A percentile compares a stretch with the other conserved stretches of the same genome.
phyloP scores from a whole-genome alignment of 352 stramenopile genomes.

The Pythium utonaiense region DNA sequence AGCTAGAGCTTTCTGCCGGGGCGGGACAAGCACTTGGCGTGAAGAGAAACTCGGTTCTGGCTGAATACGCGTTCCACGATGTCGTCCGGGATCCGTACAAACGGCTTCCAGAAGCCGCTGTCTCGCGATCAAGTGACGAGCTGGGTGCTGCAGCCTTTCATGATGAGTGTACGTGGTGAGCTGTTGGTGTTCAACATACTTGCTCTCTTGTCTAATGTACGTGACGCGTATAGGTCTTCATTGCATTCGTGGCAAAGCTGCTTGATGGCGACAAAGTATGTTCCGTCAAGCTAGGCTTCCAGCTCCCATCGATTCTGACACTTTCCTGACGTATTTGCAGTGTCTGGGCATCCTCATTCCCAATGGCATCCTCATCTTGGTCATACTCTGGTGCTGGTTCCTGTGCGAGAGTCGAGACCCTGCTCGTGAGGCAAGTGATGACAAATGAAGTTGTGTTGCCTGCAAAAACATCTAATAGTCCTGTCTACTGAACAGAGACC shows the following conservation, averaged over 20 bases:
- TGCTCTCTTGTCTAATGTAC: no score
- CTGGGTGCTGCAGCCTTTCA: slow-evolving; percentile 68
- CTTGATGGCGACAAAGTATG: slow-evolving; percentile 52
- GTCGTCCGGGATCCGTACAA: slow-evolving; percentile 18
- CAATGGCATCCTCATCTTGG: slow-evolving; percentile 48
- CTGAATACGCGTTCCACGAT: not conserved
- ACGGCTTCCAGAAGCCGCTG: slow-evolving; percentile 79
- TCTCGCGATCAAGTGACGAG: slow-evolving; percentile 72
- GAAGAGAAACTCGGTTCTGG: not conserved
- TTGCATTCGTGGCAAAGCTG: slow-evolving; percentile 56
- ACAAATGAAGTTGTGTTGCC: not conserved
- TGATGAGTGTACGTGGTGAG: slow-evolving; percentile 46
- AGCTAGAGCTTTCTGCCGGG: not conserved
- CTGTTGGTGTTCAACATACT: no score
- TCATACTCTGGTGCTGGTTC: slow-evolving; percentile 59
- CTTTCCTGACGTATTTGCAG: no score
- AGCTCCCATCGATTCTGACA: no score
- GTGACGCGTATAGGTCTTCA: no score
- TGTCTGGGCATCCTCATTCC: slow-evolving; percentile 63
- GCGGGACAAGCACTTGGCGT: not conserved
- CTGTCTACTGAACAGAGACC: slow-evolving; percentile 26
- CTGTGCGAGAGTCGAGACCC: slow-evolving; percentile 68
- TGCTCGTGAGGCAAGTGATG: slow-evolving; percentile 35
- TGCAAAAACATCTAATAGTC: not conserved
- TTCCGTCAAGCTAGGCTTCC: no score